phyloP scores from a whole-genome alignment of 2,329 filamentous ascomycete species.

The Pseudovirgaria hyperparasitica region DNA sequence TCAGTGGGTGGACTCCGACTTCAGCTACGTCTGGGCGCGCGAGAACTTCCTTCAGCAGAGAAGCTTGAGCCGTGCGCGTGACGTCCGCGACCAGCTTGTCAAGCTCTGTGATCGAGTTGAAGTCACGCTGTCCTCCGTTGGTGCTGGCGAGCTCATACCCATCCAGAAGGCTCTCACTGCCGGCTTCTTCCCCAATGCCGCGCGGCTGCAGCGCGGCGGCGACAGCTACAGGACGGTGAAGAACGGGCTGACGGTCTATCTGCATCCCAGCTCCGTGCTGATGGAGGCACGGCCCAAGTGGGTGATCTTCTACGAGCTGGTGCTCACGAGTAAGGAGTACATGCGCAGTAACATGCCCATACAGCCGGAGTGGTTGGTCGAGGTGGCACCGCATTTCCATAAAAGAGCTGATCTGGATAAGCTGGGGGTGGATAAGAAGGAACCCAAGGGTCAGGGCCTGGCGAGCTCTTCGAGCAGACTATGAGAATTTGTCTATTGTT shows the following conservation, averaged over 20 bases:
- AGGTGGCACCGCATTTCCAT: conserved; percentile 89
- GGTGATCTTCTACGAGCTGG: conserved; percentile 77
- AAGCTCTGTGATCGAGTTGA: conserved; percentile 92
- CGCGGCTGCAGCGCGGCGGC: conserved; percentile 68
- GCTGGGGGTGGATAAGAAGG: conserved; percentile 63
- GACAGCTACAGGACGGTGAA: conserved; percentile 87
- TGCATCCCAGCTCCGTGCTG: conserved; percentile 80
- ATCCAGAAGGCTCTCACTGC: conserved; percentile 82
- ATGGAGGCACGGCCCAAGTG: conserved; percentile 72
- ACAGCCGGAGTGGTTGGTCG: conserved; percentile 70
- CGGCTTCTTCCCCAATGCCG: conserved; percentile 91
- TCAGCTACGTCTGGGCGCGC: conserved; percentile 71
- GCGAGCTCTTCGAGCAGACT: too few species aligned
- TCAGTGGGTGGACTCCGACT: conserved; percentile 89
- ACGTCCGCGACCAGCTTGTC: conserved; percentile 83
- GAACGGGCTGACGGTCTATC: conserved; percentile 73
- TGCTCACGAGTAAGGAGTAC: conserved; percentile 80
- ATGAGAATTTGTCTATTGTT: too few species aligned
- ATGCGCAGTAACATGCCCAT: conserved; percentile 82
- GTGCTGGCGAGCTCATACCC: conserved; percentile 57
- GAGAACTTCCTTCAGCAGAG: conserved; percentile 93
- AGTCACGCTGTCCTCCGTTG: conserved; percentile 55
- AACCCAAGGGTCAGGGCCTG: conserved; percentile 46
- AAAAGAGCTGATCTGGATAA: conserved; percentile 82
- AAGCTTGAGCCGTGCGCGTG: conserved; percentile 73